Conservation (phyloP, 768 basidiomycete species). For the Cubamyces sp. region DNA sequence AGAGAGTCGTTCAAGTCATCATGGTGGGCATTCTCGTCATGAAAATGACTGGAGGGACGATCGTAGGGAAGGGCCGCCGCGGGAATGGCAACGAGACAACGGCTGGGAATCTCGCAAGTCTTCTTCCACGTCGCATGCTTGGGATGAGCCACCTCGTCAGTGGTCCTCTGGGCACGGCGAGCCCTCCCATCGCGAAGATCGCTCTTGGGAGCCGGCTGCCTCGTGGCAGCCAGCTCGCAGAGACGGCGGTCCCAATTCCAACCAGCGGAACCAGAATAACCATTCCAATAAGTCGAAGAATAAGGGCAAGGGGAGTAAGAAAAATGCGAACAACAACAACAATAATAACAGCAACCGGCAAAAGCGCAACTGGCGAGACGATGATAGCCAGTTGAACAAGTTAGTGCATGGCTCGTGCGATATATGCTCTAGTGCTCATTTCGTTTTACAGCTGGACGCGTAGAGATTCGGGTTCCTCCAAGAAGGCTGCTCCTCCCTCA, state of each 20-base stretch:
- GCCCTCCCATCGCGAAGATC: slow-evolving; percentile 28
- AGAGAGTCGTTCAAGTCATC: slow-evolving; percentile 12
- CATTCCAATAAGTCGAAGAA: slow-evolving; percentile 40
- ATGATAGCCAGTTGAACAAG: slow-evolving; percentile 79
- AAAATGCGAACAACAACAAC: slow-evolving; percentile 38
- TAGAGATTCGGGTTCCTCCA: slow-evolving; percentile 53
- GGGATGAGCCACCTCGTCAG: slow-evolving; percentile 32
- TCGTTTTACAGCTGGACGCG: slow-evolving; percentile 60
- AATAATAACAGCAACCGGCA: slow-evolving; percentile 39
- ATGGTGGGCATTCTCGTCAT: slow-evolving; percentile 15
- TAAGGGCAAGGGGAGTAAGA: slow-evolving; percentile 42
- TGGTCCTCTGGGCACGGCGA: slow-evolving; percentile 22
- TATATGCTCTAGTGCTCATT: slow-evolving; percentile 13
- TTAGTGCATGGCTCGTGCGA: slow-evolving; percentile 41
- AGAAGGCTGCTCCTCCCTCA: slow-evolving; percentile 38
- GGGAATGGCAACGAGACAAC: slow-evolving; percentile 41
- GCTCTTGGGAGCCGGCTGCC: slow-evolving; percentile 33
- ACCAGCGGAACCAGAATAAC: slow-evolving; percentile 28
- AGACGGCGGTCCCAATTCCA: slow-evolving; percentile 29
- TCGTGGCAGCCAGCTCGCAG: slow-evolving; percentile 42
- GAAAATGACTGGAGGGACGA: slow-evolving; percentile 52
- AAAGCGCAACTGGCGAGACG: slow-evolving; percentile 49
- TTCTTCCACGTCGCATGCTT: slow-evolving; percentile 13
- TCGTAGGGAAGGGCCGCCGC: slow-evolving; percentile 42
- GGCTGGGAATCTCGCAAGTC: slow-evolving; percentile 34